Base-by-base conservation (phyloP, 2,329 filamentous ascomycete genomes). In the Blumeriella jaapii region DNA sequence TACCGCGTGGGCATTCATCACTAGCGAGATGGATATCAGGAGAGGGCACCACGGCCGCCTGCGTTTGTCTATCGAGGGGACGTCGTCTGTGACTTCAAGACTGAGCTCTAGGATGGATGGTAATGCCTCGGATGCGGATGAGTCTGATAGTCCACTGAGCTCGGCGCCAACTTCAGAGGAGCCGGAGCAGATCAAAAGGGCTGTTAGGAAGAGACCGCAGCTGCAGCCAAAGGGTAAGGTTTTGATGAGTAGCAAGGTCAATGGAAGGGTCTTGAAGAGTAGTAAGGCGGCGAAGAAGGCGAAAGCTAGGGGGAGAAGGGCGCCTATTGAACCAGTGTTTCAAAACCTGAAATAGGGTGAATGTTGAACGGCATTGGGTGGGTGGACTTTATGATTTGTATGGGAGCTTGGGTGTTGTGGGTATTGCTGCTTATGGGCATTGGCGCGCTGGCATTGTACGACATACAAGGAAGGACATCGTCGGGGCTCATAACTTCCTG, bases 1-100 rank as follows among this genome's bases (percentile, higher is more conserved):
- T 14, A 49, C 48, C 3, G 33, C 52, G 6, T 57, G 55, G 47
- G 39, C 48, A 9, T 58, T 48, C 26, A 53, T 59, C 11, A 44
- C 47, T 2, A 34, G 18, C 5, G 37, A 40, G 13, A 43, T 43
- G 37, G 38, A 36, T 6, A 28, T 36, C 7, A 24, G 38, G 16
- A 22, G 29, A 12, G 10, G 22, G 16, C n/a, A 19, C 6, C 10
- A 23, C 13, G 12, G 20, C 12, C 23, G 20, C 23, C 4, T 23
- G 12, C 18, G 17, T 1, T 23, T 20, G 3, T 27, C 39, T 10
- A 28, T 41, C 6, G 39, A 34, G n/a, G 24, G 29, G n/a, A 10
- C 9, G 23, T 29, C 29, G 3, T 34, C 31, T 3, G 31, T 14
- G 15, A 26, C 32, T 1, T 29, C 25, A 9, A 13, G 24, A 6